Base-by-base conservation (phyloP, 139 green algal genomes). In the Micractinium conductrix region DNA sequence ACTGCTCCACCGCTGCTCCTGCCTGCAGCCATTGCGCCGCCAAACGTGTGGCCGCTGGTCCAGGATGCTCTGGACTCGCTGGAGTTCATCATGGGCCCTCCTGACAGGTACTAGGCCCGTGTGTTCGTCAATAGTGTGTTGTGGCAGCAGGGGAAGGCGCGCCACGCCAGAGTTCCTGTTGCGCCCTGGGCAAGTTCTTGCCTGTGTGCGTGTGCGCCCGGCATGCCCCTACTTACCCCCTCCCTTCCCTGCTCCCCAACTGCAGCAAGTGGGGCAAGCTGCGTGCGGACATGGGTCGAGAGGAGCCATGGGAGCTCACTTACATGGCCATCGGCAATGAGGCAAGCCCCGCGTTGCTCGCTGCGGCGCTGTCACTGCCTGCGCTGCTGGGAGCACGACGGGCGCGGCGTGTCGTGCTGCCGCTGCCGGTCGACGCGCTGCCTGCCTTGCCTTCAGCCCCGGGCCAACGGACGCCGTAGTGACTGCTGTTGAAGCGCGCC, bases 321-420 rank as follows among this genome's bases (percentile, higher is more conserved):
- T 92, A 92, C 70, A 63, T 96, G 70, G 90, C 88, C 74, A 90
- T 96, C 30, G 93, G 93, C 55, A 96, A 96, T 69, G 93, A 96
- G 89, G 89, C 60, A 55, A 35, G 68, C 48, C 10, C n/a, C 22
- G 19, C n/a, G n/a, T n/a, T n/a, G n/a, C n/a, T n/a, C n/a, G n/a
- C n/a, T n/a, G n/a, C n/a, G n/a, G n/a, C n/a, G n/a, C n/a, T n/a
- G n/a, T n/a, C n/a, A n/a, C n/a, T n/a, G n/a, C n/a, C n/a, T n/a
- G n/a, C n/a, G n/a, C n/a, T n/a, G n/a, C n/a, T n/a, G n/a, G n/a
- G n/a, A n/a, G n/a, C n/a, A n/a, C n/a, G n/a, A n/a, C n/a, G n/a
- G n/a, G n/a, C n/a, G n/a, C n/a, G n/a, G n/a, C n/a, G n/a, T n/a
- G n/a, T n/a, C n/a, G n/a, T n/a, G n/a, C n/a, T n/a, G n/a, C n/a